phyloP scores from a whole-genome alignment of 108 stramenopile genomes.

The Licmophora abbreviata region DNA sequence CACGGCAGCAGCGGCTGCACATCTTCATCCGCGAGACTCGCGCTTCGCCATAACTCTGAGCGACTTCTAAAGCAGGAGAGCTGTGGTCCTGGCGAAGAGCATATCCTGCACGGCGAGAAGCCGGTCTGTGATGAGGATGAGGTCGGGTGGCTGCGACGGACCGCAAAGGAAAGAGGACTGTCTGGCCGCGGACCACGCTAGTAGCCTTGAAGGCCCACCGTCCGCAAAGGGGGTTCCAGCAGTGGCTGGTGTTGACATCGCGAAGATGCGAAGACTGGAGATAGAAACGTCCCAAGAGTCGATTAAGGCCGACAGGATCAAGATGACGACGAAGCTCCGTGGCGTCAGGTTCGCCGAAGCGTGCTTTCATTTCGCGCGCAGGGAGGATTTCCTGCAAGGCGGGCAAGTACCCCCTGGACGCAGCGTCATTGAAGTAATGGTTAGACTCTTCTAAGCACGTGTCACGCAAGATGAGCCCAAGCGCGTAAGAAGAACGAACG shows the following conservation, averaged over 20 bases:
- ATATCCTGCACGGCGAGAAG: too few species aligned
- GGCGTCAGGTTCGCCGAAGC: constrained; percentile 67
- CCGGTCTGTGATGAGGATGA: background rate
- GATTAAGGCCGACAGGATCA: constrained; percentile 64
- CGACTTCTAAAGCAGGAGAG: constrained; percentile 5
- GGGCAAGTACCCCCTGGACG: constrained; percentile 43
- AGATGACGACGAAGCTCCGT: constrained; percentile 45
- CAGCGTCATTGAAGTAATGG: constrained; percentile 45
- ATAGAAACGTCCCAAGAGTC: constrained; percentile 58
- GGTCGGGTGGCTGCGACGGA: background rate
- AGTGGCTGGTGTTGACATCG: constrained; percentile 68
- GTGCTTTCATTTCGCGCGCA: constrained; percentile 54
- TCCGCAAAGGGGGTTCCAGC: constrained; percentile 86
- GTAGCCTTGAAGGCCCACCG: constrained; percentile 77
- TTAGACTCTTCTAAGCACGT: constrained; percentile 44
- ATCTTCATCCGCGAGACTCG: constrained; percentile 85
- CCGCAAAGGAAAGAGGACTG: background rate
- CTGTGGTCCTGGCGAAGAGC: too few species aligned
- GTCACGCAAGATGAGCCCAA: constrained; percentile 75
- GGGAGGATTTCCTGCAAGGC: constrained; percentile 66
- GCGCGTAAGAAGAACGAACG: constrained; percentile 54
- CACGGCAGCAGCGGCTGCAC: constrained; percentile 81
- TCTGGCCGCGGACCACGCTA: background rate
- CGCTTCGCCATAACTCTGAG: constrained; percentile 9
- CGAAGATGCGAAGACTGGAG: constrained; percentile 41